These are phyloP conservation scores for Aegilops sharonensis DNA, from an alignment of 176 grass and related monocot genomes.

Conservation along the genomic window DNA sequence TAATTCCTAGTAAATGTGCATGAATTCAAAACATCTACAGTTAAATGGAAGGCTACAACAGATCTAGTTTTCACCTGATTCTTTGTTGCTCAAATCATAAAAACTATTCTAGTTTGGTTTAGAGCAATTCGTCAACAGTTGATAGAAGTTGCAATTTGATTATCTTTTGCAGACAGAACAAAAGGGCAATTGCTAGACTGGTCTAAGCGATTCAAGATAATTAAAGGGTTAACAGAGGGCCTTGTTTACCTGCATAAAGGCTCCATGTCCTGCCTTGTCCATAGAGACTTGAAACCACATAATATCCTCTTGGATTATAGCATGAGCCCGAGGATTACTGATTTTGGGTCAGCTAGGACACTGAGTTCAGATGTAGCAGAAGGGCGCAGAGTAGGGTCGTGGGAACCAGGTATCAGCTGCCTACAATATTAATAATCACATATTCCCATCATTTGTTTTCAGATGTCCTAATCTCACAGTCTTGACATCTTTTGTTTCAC, in stretches of 20 bases:
- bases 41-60: background rate
- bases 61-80: background rate
- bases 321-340: constrained; percentile 37
- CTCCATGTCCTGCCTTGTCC: background rate
- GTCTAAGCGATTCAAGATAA: constrained; percentile 40
- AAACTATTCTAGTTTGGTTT: constrained; percentile 6
- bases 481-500: background rate
- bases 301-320: constrained; percentile 43
- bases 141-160: background rate
- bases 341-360: constrained; percentile 40
- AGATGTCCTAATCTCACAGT: background rate
- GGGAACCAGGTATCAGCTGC: constrained; percentile 38
- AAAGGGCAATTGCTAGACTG: constrained; percentile 1
- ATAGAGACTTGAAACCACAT: constrained; percentile 16
- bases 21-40: background rate
- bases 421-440: background rate
- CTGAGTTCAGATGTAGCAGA: constrained; percentile 40
- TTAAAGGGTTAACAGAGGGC: constrained; percentile 36
- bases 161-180: constrained; percentile 2
- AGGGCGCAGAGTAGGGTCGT: constrained; percentile 30
- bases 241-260: constrained; percentile 56
- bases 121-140: background rate
- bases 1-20: background rate
- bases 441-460: background rate
- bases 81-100: background rate